These are phyloP conservation scores for Leccinum griseonigrum DNA, from an alignment of 1,284 basidiomycete genomes.

Conservation along the genomic window DNA sequence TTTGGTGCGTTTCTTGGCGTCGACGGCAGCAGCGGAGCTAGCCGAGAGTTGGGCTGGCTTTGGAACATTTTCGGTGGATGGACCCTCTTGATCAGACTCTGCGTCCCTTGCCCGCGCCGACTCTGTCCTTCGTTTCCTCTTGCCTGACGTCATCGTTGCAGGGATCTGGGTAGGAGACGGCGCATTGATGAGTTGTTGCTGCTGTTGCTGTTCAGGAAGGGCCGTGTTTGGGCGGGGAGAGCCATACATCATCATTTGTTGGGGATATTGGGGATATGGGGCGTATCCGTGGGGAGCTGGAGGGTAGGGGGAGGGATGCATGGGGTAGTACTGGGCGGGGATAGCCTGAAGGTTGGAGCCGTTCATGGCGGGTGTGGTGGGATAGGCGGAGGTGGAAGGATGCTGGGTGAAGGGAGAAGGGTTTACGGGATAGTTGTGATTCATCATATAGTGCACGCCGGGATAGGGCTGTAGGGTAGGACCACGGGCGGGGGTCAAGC, in stretches of 20 bases:
- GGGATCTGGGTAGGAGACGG: constrained; percentile 37
- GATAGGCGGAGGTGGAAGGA: constrained; percentile 36
- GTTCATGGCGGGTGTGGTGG: constrained; percentile 41
- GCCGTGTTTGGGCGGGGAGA: constrained; percentile 37
- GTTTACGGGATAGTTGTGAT: constrained; percentile 55
- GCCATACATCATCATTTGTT: constrained; percentile 67
- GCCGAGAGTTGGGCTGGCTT: constrained; percentile 34
- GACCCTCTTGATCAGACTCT: constrained; percentile 57
- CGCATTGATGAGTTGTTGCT: constrained; percentile 29
- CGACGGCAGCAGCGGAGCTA: constrained; percentile 36
- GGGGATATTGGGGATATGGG: constrained; percentile 58
- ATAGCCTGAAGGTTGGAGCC: constrained; percentile 43
- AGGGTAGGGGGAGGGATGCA: constrained; percentile 52
- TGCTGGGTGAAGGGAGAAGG: constrained; percentile 58
- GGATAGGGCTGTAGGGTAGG: constrained; percentile 54
- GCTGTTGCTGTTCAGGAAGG: constrained; percentile 33
- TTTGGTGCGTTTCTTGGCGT: constrained; percentile 85
- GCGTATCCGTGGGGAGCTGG: constrained; percentile 48
- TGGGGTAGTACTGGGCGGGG: constrained; percentile 55
- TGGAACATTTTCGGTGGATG: constrained; percentile 46
- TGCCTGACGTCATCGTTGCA: constrained; percentile 37
- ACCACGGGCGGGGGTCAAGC: constrained; percentile 37
- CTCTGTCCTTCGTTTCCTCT: constrained; percentile 65
- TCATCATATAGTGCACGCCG: constrained; percentile 54
- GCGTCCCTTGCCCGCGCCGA: constrained; percentile 42